Conservation (phyloP, 768 basidiomycete species). For the Pulveroboletus sp. region DNA sequence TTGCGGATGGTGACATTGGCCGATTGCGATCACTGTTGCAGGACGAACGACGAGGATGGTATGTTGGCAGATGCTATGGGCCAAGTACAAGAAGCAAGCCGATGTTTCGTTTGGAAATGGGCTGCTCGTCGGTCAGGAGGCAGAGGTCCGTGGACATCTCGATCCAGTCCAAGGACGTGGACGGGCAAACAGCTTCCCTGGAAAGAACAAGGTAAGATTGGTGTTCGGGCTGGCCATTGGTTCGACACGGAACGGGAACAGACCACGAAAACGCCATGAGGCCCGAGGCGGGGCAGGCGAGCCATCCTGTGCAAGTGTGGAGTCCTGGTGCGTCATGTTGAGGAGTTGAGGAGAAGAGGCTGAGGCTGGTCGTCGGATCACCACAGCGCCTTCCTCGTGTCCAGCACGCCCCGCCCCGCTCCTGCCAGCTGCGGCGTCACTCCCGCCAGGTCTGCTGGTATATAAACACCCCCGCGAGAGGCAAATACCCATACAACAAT, state of each 20-base stretch:
- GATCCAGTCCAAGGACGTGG: constrained; percentile 10
- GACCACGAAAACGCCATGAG: not conserved
- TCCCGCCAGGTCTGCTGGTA: not conserved
- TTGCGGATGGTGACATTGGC: constrained; percentile 10
- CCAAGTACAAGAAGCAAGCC: constrained; percentile 5
- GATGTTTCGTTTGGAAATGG: constrained; percentile 23
- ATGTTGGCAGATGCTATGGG: constrained; percentile 11
- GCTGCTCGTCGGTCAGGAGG: constrained; percentile 7
- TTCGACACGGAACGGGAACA: not conserved
- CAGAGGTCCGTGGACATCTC: constrained; percentile 9
- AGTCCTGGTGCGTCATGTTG: not conserved
- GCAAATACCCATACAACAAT: constrained; percentile 8
- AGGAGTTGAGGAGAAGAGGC: not conserved
- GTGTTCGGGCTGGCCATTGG: not conserved
- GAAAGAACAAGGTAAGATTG: not conserved
- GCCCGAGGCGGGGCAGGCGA: not conserved
- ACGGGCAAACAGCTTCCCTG: constrained; percentile 3
- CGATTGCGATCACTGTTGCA: constrained; percentile 7
- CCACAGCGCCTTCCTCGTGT: constrained; percentile 8
- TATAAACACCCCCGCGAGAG: not conserved
- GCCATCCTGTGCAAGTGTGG: constrained; percentile 14
- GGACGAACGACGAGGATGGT: constrained; percentile 4
- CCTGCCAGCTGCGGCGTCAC: constrained; percentile 2
- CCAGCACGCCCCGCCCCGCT: constrained; percentile 2
- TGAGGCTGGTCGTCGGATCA: not conserved